Evolutionary conservation across 2,329 filamentous ascomycete genomes (phyloP), one percentile per base, ranked within the genome.

Genomic region (Alternaria longipes): DNA sequence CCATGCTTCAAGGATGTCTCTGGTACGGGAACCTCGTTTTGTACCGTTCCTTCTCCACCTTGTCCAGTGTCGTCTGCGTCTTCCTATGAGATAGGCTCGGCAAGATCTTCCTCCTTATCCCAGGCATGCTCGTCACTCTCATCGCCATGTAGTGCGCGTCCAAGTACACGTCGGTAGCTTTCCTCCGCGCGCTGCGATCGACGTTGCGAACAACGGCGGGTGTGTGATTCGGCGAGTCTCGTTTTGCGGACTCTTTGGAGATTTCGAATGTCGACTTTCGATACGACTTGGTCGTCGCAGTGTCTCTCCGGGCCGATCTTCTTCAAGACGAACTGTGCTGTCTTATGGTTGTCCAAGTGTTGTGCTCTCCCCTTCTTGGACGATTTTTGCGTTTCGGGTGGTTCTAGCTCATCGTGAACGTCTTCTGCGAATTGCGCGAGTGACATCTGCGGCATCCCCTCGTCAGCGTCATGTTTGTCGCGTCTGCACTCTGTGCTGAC

Each of bases 141-240:
- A 8, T 83, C 85, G 18, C 86, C 88, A 20, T 85, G 84, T 11
- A 91, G 83, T 7, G 89, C 88, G 45, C 89, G 89, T 73, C 94
- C 89, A 40, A 96, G 89, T 53, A 97, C 81, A 4, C 88, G 87
- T 53, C 89, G 85, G 22, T 91, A 91, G 76, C 97, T 83, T 97
- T 97, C 72, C 89, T 89, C 71, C 91, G 88, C 2, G 94, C 94
- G 5, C 94, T 97, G 50, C 91, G 89, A 79, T 97, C 93, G 20
- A 91, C 91, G 65, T 92, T 91, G 64, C 85, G 87, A 42, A 86
- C 84, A 67, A 88, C 85, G 38, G 87, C 86, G 0, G 91, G 90
- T 1, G 90, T 92, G 50, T 72, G 75, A 24, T 72, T 68, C 3
- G 73, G 68, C 3, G 70, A 72, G 6, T 79, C 75, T 34, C 74